Evolutionary conservation across 352 stramenopile genomes (phyloP).

Genomic region (Globisporangium alternatum): DNA sequence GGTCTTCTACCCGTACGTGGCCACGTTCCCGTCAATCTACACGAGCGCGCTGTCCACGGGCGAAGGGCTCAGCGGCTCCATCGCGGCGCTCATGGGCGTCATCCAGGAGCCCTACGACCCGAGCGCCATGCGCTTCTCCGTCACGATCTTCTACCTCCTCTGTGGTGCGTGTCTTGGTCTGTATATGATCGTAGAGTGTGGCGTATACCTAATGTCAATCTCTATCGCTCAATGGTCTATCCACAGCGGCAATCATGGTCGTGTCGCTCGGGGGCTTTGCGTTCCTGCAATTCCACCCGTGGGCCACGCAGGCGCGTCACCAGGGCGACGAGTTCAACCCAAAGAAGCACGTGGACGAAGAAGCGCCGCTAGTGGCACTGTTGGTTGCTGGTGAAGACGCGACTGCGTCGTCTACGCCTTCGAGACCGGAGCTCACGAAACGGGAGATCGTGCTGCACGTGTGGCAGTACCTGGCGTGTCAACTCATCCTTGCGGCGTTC

Average conservation of each 20-base stretch:
- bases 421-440: constrained; percentile 17
- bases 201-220: neutral
- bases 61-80: constrained; percentile 60
- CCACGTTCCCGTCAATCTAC: constrained; percentile 56
- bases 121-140: constrained; percentile 47
- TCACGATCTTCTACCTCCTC: constrained; percentile 53
- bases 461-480: constrained; percentile 50
- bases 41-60: constrained; percentile 64
- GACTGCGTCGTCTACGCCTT: neutral
- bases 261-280: constrained; percentile 49
- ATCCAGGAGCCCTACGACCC: constrained; percentile 51
- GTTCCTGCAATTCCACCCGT: constrained; percentile 53
- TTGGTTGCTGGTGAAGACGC: neutral
- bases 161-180: constrained; percentile 32
- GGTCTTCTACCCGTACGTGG: constrained; percentile 73
- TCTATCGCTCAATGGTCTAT: neutral
- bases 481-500: constrained; percentile 54
- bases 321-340: neutral
- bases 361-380: constrained; percentile 22
- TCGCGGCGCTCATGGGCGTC: constrained; percentile 54
- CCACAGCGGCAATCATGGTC: constrained; percentile 45
- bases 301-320: constrained; percentile 18
- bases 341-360: constrained; percentile 22
- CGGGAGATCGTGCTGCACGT: constrained; percentile 32
- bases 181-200: neutral